Conservation (phyloP, 1,284 basidiomycete genomes). For the Sutorius eximius region DNA sequence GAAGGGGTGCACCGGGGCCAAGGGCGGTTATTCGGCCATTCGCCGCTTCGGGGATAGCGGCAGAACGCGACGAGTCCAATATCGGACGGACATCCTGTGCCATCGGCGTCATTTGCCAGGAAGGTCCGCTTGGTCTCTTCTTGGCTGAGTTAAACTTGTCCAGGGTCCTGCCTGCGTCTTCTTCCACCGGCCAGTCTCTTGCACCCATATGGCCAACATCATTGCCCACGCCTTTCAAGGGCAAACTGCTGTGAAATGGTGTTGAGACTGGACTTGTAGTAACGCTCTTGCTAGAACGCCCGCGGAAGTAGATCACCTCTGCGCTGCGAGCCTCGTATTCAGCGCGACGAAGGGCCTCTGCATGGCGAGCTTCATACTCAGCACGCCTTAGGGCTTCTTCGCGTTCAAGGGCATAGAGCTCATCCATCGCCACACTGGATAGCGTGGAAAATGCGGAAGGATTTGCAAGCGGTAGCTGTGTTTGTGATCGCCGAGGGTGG, state of each 20-base stretch:
- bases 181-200: conserved; percentile 37
- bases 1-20: conserved; percentile 38
- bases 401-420: conserved; percentile 83
- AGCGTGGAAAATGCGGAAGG: conserved; percentile 70
- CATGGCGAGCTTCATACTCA: conserved; percentile 80
- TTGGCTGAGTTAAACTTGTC: conserved; percentile 28
- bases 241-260: conserved; percentile 39
- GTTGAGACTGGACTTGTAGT: conserved; percentile 67
- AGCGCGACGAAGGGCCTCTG: conserved; percentile 77
- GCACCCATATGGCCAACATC: conserved; percentile 46
- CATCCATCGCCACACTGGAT: conserved; percentile 81
- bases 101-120: conserved; percentile 48
- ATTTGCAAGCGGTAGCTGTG: conserved; percentile 35
- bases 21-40: conserved; percentile 29
- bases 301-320: conserved; percentile 50
- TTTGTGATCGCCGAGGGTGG: conserved; percentile 42
- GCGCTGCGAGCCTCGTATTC: conserved; percentile 69
- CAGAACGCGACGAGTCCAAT: conserved; percentile 25
- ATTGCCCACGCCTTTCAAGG: conserved; percentile 22
- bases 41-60: conserved; percentile 19
- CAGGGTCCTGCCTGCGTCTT: conserved; percentile 25
- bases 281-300: conserved; percentile 60
- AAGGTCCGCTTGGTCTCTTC: conserved; percentile 52
- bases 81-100: conserved; percentile 27
- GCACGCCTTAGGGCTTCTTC: conserved; percentile 80